Base-by-base conservation (phyloP, 805 yeast species). In the Kodamaea lidongshanica region DNA sequence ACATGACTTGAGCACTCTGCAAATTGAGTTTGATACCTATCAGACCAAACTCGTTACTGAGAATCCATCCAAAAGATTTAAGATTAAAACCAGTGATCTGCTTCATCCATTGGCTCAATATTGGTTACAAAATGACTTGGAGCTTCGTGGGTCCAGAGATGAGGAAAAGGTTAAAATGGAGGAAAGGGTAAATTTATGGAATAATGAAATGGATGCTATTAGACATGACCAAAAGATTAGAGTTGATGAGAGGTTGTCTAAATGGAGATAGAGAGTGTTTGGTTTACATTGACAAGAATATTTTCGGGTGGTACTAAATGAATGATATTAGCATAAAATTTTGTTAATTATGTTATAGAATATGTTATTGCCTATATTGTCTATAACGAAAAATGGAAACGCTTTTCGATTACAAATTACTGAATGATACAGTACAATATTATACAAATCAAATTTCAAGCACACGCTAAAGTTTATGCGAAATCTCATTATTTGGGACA, bases 91-190 rank as follows among this genome's bases (percentile, higher is more conserved):
- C 15, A 62, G 70, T 4, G 63, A 70, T 26, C 71, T 80, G 23
- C 55, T 83, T 20, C 86, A 83, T 50, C 94, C 94, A 3, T 53
- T 83, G 30, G 88, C 87, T 0, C 54, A 79, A 35, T 57, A 66
- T 21, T 83, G 94, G 94, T 58, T 83, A 14, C 42, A 56, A 14
- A 52, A 57, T 2, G 85, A 78, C 44, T 65, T 70, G 41, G 54
- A 46, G 30, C 57, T 52, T 38, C 63, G 84, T 36, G 89, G 82
- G 16, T 63, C 61, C 16, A 61, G 78, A 38, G 70, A 59, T 5
- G 74, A 71, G 12, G 66, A 62, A 25, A 51, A 53, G 44, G 28
- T 32, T 12, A 46, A 65, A 48, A 46, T 59, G 52, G 42, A 50
- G 41, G 19, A 65, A 65, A 46, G 72, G 67, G 33, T 68, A 51